Percentiles rank a stretch among this genome's conserved stretches.
Conservation (phyloP, 495 filamentous ascomycete genomes). For the Podospora pseudopauciseta region DNA sequence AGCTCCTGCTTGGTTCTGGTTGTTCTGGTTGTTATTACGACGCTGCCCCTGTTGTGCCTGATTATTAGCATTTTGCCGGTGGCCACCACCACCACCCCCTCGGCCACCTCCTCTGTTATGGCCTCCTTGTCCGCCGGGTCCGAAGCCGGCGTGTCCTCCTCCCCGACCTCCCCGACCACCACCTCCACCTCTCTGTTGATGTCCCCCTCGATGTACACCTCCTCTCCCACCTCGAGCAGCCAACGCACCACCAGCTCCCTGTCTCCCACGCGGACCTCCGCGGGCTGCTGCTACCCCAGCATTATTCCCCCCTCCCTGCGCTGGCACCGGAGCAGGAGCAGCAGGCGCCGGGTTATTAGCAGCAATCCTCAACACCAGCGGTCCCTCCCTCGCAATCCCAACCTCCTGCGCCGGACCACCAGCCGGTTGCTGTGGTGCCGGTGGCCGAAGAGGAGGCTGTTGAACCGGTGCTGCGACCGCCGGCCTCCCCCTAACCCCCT, state of each 20-base stretch:
- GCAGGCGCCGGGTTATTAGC: constrained; percentile 32
- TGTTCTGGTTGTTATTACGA: constrained; percentile 18
- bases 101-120: constrained; percentile 12
- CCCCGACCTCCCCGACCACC: background rate
- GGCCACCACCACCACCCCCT: constrained; percentile 8
- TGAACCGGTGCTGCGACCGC: constrained; percentile 1
- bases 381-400: constrained; percentile 49
- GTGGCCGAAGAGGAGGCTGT: too few species aligned
- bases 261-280: constrained; percentile 2
- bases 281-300: background rate
- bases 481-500: constrained; percentile 4
- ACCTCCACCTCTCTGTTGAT: constrained; percentile 12
- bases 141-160: background rate
- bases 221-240: constrained; percentile 6
- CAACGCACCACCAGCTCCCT: constrained; percentile 8
- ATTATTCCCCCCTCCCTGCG: background rate
- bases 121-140: background rate
- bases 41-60: constrained; percentile 27
- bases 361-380: constrained; percentile 52
- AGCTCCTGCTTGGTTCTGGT: background rate
- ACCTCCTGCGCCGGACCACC: constrained; percentile 24
- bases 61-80: constrained; percentile 31
- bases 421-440: background rate
- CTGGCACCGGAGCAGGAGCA: constrained; percentile 14
- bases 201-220: constrained; percentile 7